Evolutionary conservation across 495 filamentous ascomycete genomes (phyloP), one percentile per base, ranked within the genome.

Genomic region (Penicillium turbatum): DNA sequence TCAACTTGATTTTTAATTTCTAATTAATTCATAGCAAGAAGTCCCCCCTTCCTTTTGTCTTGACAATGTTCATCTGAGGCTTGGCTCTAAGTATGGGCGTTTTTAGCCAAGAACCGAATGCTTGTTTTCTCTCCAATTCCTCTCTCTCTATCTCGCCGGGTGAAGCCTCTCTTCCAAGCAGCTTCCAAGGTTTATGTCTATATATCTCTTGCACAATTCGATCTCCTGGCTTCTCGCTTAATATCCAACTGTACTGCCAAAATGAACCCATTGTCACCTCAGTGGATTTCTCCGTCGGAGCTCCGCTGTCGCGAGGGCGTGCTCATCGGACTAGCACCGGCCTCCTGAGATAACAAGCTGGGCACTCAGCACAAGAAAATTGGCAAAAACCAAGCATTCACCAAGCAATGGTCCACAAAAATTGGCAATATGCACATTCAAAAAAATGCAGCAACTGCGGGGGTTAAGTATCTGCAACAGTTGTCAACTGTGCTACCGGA

Each of bases 261-360:
- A 45, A 11, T 7, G 29, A 13, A 21, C n/a, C 32, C n/a, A 26
- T 30, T 29, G 31, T 38, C 11, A 12, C 46, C 26, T 46, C 31
- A 15, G 15, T 29, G 32, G 21, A 27, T 16, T 50, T 21, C 37
- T 13, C 48, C 50, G 50, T 43, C 50, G 50, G 50, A 53, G 31
- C 40, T 53, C 50, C 50, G 50, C 30, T 35, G 39, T 31, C n/a
- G 13, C 26, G 30, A 24, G 50, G 40, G 36, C 12, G 50, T 35
- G 7, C 30, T 45, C 7, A 2, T 34, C 30, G 11, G 31, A 37
- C 35, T 21, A 40, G 15, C 27, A 46, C 43, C 43, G 36, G 21
- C 15, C 44, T 47, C 48, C 36, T 50, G 27, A 21, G 46, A 48
- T 48, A 48, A 48, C 34, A 2, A 35, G 13, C 4, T 35, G 8